Evolutionary conservation across 495 filamentous ascomycete species (phyloP).

Genomic region (Pseudoneurospora amorphoporcata): DNA sequence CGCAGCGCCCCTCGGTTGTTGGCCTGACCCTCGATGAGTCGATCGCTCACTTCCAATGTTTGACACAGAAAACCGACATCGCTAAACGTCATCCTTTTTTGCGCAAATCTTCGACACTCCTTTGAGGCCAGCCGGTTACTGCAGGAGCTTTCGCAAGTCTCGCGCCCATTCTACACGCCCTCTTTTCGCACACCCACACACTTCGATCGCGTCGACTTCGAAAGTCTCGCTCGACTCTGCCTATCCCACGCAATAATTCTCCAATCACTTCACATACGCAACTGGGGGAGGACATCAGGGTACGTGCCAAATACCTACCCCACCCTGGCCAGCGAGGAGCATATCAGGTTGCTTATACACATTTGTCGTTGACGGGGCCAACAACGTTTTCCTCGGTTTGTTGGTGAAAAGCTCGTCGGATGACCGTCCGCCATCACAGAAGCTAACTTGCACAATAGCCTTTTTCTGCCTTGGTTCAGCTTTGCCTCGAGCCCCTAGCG

Average conservation of each 20-base stretch:
- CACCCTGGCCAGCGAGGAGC: neutral
- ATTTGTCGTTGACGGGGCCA: neutral
- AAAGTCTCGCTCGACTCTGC: constrained; percentile 21
- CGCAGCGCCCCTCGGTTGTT: constrained; percentile 2
- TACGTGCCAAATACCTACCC: neutral
- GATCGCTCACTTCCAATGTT: neutral
- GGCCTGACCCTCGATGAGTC: constrained; percentile 20
- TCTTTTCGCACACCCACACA: constrained; percentile 25
- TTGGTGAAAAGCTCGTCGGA: neutral
- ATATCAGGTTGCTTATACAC: neutral
- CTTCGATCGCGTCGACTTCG: constrained; percentile 26
- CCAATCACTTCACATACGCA: neutral
- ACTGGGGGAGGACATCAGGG: neutral
- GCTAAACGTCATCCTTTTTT: constrained; percentile 18
- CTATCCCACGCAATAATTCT: constrained; percentile 7
- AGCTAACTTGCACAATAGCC: constrained; percentile 21
- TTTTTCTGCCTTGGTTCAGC: constrained; percentile 23
- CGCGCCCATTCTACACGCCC: constrained; percentile 6
- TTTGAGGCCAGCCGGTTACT: constrained; percentile 90
- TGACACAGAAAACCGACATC: constrained; percentile 16
- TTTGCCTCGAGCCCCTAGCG: constrained; percentile 10
- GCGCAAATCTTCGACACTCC: constrained; percentile 44
- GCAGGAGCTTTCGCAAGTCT: constrained; percentile 58
- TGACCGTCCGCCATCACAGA: constrained; percentile 14
- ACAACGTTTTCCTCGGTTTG: neutral